A percentile compares a stretch with the other conserved stretches of the same genome.
phyloP scores from a whole-genome alignment of 1,139 yeast species.

The Taphrina pruni region DNA sequence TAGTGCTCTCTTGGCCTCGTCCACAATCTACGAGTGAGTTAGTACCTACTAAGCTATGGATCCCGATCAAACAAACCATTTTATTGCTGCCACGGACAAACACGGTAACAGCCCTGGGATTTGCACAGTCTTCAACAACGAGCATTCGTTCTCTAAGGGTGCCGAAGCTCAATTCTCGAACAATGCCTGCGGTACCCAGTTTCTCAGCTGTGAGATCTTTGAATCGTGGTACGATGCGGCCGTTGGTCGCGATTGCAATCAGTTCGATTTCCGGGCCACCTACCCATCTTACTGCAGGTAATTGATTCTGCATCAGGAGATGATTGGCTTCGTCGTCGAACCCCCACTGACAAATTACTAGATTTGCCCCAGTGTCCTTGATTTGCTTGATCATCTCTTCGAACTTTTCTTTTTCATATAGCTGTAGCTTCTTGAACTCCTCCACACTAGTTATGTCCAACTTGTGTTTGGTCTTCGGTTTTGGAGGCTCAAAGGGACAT shows the following conservation, averaged over 20 bases:
- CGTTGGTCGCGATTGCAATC: slow-evolving; percentile 96
- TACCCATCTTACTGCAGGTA: slow-evolving; percentile 98
- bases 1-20: slow-evolving; percentile 93
- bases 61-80: slow-evolving; percentile 57
- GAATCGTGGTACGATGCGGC: slow-evolving; percentile 95
- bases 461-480: slow-evolving; percentile 98
- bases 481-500: slow-evolving; percentile 99
- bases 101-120: slow-evolving; percentile 89
- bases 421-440: slow-evolving; percentile 87
- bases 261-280: slow-evolving; percentile 97
- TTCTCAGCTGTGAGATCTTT: slow-evolving; percentile 85
- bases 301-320: slow-evolving; percentile 78
- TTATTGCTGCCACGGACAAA: slow-evolving; percentile 94
- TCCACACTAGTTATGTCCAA: slow-evolving; percentile 89
- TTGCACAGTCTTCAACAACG: slow-evolving; percentile 87
- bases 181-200: slow-evolving; percentile 84
- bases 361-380: slow-evolving; percentile 89
- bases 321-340: slow-evolving; percentile 99
- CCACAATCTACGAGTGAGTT: slow-evolving; percentile 61
- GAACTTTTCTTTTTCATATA: slow-evolving; percentile 88
- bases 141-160: slow-evolving; percentile 96
- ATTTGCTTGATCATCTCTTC: slow-evolving; percentile 87
- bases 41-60: neutral
- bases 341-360: slow-evolving; percentile 99
- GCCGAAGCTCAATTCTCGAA: slow-evolving; percentile 90